Percentiles rank a stretch among this genome's conserved stretches.
Conservation (phyloP, 495 filamentous ascomycete species). For the Podospora conica region DNA sequence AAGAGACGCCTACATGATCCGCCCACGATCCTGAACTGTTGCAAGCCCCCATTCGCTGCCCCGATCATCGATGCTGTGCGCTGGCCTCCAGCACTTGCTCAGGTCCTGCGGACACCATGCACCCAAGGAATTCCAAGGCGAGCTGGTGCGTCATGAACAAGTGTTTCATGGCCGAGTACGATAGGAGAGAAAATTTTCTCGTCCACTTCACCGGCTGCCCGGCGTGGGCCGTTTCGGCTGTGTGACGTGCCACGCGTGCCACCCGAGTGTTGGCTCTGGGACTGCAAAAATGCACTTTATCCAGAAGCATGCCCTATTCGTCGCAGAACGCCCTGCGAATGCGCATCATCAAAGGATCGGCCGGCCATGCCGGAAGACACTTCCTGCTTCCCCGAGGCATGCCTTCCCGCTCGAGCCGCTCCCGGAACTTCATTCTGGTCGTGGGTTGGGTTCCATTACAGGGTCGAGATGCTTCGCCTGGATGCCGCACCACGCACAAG, state of each 20-base stretch:
- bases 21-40: not conserved
- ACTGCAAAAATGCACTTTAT: slow-evolving; percentile 14
- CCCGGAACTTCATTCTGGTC: slow-evolving; percentile 14
- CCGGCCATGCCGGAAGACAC: slow-evolving; percentile 15
- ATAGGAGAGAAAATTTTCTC: slow-evolving; percentile 8
- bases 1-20: not conserved
- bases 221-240: slow-evolving; percentile 7
- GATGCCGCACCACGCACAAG: slow-evolving; percentile 16
- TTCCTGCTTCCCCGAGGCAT: slow-evolving; percentile 20
- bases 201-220: slow-evolving; percentile 5
- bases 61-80: slow-evolving; percentile 15
- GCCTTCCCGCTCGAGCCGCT: slow-evolving; percentile 20
- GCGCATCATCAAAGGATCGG: slow-evolving; percentile 23
- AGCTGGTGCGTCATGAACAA: slow-evolving; percentile 7
- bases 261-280: slow-evolving; percentile 4
- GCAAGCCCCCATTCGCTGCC: slow-evolving; percentile 13
- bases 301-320: slow-evolving; percentile 14
- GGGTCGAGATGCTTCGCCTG: slow-evolving; percentile 11
- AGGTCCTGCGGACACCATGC: not conserved
- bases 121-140: not conserved
- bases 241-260: slow-evolving; percentile 10
- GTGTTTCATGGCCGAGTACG: not conserved
- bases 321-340: slow-evolving; percentile 12
- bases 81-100: slow-evolving; percentile 14
- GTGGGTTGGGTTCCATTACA: slow-evolving; percentile 18